phyloP scores from a whole-genome alignment of 805 yeast genomes.

The Candida quercuum region DNA sequence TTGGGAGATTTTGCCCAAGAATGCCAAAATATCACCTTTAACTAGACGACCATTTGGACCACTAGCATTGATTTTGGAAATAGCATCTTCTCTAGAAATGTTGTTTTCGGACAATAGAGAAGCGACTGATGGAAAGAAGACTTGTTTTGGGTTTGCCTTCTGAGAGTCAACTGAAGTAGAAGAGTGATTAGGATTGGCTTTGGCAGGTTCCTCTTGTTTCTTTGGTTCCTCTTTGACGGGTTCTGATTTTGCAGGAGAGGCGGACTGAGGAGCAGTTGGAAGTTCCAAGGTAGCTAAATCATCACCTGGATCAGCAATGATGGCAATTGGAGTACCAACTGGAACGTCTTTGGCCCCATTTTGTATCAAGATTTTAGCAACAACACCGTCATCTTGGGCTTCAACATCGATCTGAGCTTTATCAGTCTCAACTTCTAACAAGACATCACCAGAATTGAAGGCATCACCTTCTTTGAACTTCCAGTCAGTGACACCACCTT shows the following conservation, averaged over 20 bases:
- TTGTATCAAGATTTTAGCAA: conserved; percentile 65
- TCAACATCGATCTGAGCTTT: conserved; percentile 81
- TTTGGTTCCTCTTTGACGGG: conserved; percentile 11
- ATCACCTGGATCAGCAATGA: conserved; percentile 82
- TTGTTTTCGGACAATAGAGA: conserved; percentile 53
- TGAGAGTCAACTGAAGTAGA: conserved; percentile 18
- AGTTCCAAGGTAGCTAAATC: conserved; percentile 59
- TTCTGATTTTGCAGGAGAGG: conserved; percentile 4
- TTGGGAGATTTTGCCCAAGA: conserved; percentile 63
- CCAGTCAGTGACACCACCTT: conserved; percentile 92
- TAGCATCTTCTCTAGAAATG: conserved; percentile 67
- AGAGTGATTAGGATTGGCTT: no score
- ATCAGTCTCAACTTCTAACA: conserved; percentile 81
- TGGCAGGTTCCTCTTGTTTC: conserved; percentile 6
- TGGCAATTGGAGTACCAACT: conserved; percentile 90
- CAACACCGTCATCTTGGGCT: conserved; percentile 85
- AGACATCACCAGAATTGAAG: conserved; percentile 77
- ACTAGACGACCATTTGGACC: conserved; percentile 87
- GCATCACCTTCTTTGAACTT: conserved; percentile 71
- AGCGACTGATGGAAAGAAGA: conserved; percentile 75
- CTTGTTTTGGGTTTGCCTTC: conserved; percentile 61
- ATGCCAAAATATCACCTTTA: conserved; percentile 88
- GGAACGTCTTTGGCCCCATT: conserved; percentile 77
- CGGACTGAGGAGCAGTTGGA: conserved; percentile 32
- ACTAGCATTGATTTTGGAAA: conserved; percentile 67